Percentiles rank a stretch among this genome's conserved stretches.
Conservation (phyloP, 768 basidiomycete genomes). For the Trametes cubensis region DNA sequence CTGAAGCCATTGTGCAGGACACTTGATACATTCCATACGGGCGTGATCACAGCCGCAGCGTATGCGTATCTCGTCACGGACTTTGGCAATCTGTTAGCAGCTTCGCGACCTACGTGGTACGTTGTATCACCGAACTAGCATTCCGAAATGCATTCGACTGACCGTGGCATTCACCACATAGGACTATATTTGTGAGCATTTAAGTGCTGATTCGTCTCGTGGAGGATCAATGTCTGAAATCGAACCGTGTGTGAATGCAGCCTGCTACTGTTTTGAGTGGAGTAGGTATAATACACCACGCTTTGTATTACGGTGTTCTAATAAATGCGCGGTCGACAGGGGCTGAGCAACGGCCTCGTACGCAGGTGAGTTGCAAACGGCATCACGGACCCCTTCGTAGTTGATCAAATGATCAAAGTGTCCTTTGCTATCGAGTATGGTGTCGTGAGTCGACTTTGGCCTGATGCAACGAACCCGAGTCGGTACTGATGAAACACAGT, state of each 20-base stretch:
- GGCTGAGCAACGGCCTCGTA: not conserved
- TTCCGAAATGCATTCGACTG: not conserved
- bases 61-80: constrained; percentile 3
- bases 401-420: not conserved
- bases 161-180: not conserved
- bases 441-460: not conserved
- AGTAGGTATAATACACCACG: not conserved
- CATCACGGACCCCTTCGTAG: no score
- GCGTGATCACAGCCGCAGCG: not conserved
- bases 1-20: not conserved
- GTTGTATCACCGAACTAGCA: not conserved
- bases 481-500: not conserved
- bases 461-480: no score
- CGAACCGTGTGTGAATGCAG: not conserved
- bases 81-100: not conserved
- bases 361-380: not conserved
- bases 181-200: not conserved
- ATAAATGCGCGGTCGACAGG: not conserved
- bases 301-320: not conserved
- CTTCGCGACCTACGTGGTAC: not conserved
- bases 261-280: not conserved
- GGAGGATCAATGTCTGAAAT: no score
- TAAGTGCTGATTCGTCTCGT: no score
- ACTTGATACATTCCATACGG: not conserved
- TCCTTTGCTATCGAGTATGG: constrained; percentile 4